Evolutionary conservation across 2,329 filamentous ascomycete species (phyloP), one percentile per base, ranked within the genome.

Genomic region (Arachnopeziza araneosa): DNA sequence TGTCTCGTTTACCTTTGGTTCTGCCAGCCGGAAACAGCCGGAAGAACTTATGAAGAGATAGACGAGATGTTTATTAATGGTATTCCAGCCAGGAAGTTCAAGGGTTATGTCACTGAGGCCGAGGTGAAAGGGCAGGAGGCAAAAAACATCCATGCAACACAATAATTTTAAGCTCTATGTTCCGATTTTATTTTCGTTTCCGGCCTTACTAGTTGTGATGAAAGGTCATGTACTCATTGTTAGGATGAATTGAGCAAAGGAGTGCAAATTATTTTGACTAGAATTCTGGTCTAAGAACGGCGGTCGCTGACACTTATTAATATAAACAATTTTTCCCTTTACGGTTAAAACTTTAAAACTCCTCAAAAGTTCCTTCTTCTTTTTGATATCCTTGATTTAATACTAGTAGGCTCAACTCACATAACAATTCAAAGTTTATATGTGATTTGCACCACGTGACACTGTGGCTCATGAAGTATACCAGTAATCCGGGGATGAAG

Each of bases 11-110:
- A 70, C 59, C 55, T 75, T 54, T 76, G 70, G 69, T 70, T 71
- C 60, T 74, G 61, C 59, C 70, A 75, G 73, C 78, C 78, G 2
- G 71, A 73, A 59, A 70, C 67, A 55, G 48, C 57, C 52, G 58
- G 23, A 51, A 62, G 66, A 55, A 52, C 62, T 21, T 65, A 64
- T 24, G 56, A 64, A 55, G 63, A 65, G 51, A 50, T 65, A 10
- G 64, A 66, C 54, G 63, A 66, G 53, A 48, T 66, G 56, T 66
- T 61, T 32, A 54, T 56, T 19, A 61, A 64, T 52, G 24, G 50
- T 7, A 32, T 66, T 30, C 56, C 60, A 19, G 63, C 62, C 9
- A 57, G 60, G n/a, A 22, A 63, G 49, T 64, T 66, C 56, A 60
- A 14, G 12, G 17, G 12, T 4, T 44, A 44, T 44, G 17, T 17